phyloP scores from a whole-genome alignment of 2,329 filamentous ascomycete species.

The Beauveria varroae region DNA sequence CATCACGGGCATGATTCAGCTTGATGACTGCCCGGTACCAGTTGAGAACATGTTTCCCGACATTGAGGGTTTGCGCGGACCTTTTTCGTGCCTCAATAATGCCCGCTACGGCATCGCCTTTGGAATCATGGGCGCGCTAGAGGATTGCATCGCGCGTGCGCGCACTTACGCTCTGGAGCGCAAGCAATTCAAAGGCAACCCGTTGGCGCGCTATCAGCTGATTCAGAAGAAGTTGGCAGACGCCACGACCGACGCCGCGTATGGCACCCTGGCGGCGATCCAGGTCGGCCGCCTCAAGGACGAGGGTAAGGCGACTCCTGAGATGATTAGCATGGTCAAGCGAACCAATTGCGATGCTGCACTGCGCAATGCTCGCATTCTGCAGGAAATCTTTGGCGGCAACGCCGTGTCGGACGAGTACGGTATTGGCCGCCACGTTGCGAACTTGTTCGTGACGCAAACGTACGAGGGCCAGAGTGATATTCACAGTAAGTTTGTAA shows the following conservation, averaged over 20 bases:
- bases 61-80: conserved; percentile 77
- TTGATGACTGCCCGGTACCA: conserved; percentile 84
- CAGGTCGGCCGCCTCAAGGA: conserved; percentile 94
- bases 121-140: conserved; percentile 86
- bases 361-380: conserved; percentile 64
- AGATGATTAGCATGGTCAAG: conserved; percentile 98
- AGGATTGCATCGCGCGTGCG: conserved; percentile 79
- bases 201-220: conserved; percentile 90
- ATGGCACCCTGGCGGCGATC: conserved; percentile 79
- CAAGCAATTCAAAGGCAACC: conserved; percentile 94
- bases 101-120: conserved; percentile 90
- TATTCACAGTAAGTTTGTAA: conserved; percentile 70
- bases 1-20: conserved; percentile 95
- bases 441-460: conserved; percentile 94
- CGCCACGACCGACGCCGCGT: conserved; percentile 82
- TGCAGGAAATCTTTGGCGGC: conserved; percentile 95
- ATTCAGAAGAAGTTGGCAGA: conserved; percentile 97
- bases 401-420: conserved; percentile 99
- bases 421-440: conserved; percentile 85
- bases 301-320: conserved; percentile 75
- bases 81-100: conserved; percentile 90
- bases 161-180: conserved; percentile 85
- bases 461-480: conserved; percentile 98
- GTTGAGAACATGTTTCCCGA: conserved; percentile 90
- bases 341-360: conserved; percentile 94